Evolutionary conservation across 2,329 filamentous ascomycete genomes (phyloP), one percentile per base, ranked within the genome.

Genomic region (Xylariales sp.): DNA sequence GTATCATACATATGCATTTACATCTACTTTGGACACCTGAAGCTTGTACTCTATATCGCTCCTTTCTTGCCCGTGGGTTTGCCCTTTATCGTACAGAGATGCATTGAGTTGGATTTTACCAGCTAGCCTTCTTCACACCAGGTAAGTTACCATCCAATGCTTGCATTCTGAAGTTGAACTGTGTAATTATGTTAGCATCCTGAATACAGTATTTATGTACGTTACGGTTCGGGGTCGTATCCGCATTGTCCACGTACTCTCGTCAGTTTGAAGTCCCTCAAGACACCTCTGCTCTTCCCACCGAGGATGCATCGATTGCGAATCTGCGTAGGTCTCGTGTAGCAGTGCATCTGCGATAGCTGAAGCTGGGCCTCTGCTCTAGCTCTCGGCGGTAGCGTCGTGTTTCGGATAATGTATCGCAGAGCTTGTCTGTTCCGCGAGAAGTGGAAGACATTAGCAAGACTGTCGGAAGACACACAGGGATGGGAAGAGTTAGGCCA

Each of bases 161-260:
- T 62, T 95, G 83, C 66, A 93, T 71, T 61, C 93, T 80, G 70
- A 98, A 98, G 69, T 91, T 88, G 64, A 77, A 98, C 91, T 97
- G 55, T 17, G 50, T 15, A 32, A 30, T 38, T 37, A 38, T n/a
- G 43, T 63, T 42, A 63, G 62, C 46, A n/a, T n/a, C n/a, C n/a
- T n/a, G n/a, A n/a, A n/a, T n/a, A n/a, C n/a, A n/a, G n/a, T n/a
- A n/a, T n/a, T n/a, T n/a, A n/a, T n/a, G n/a, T n/a, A n/a, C n/a
- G n/a, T n/a, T n/a, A n/a, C n/a, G n/a, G n/a, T n/a, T n/a, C n/a
- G n/a, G n/a, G n/a, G n/a, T n/a, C n/a, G n/a, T n/a, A n/a, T n/a
- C n/a, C n/a, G n/a, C n/a, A n/a, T n/a, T n/a, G n/a, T 32, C 25
- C 8, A 72, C 88, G 60, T 76, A 97, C 91, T 69, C 91, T 78